These are phyloP conservation scores for Citrullus amarus DNA, from an alignment of 306 rosid species.

Conservation along the genomic window DNA sequence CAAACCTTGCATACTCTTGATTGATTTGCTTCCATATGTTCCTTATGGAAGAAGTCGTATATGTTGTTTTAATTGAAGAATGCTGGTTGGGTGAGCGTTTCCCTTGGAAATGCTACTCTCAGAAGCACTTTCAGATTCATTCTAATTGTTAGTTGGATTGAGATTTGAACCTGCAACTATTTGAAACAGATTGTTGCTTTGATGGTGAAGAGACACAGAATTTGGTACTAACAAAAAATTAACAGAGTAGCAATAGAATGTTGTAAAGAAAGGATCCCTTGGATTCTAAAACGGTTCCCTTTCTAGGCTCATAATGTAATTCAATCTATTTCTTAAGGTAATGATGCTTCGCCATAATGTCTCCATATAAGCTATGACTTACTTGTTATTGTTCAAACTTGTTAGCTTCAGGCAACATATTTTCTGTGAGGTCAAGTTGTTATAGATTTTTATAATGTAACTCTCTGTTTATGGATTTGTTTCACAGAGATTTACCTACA, in stretches of 20 bases:
- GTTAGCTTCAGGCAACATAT: background rate
- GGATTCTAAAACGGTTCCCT: background rate
- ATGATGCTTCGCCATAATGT: background rate
- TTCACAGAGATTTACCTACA: constrained; percentile 62
- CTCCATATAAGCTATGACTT: background rate
- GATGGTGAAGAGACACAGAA: background rate
- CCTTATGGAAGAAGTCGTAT: background rate
- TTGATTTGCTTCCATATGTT: background rate
- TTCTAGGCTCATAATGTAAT: background rate
- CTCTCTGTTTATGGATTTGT: background rate
- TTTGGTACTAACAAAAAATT: background rate
- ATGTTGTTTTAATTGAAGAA: background rate
- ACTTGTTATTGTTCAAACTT: background rate
- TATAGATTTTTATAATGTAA: background rate
- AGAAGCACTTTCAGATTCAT: background rate
- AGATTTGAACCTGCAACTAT: background rate
- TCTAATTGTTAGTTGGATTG: background rate
- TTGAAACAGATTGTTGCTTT: background rate
- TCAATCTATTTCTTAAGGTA: background rate
- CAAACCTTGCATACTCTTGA: background rate
- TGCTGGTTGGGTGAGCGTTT: background rate
- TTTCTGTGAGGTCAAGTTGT: background rate
- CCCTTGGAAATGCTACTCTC: background rate
- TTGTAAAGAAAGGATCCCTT: background rate
- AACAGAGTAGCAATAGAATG: background rate